A percentile compares a stretch with the other conserved stretches of the same genome.
phyloP scores from a whole-genome alignment of 2,329 filamentous ascomycete species.

The Domatiomyces catenatus region DNA sequence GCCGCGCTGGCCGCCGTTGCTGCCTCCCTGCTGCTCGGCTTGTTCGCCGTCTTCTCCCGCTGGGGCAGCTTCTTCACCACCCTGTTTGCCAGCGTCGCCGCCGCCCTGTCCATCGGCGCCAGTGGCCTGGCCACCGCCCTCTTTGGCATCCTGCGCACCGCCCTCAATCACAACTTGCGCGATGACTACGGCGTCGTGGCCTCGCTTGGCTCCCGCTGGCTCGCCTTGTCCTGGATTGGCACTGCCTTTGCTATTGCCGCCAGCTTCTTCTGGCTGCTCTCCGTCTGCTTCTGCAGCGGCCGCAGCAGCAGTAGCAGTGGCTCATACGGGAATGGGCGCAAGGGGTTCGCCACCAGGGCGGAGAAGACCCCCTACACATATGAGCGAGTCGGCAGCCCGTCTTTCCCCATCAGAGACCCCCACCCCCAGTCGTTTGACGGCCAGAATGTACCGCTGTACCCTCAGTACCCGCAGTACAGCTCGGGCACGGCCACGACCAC shows the following conservation, averaged over 20 bases:
- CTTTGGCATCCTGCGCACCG: slow-evolving; percentile 52
- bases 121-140: slow-evolving; percentile 62
- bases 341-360: slow-evolving; percentile 24
- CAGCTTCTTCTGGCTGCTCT: slow-evolving; percentile 80
- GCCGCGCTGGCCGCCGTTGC: slow-evolving; percentile 55
- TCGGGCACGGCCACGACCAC: background rate
- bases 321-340: slow-evolving; percentile 9
- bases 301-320: slow-evolving; percentile 22
- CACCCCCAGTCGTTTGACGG: background rate
- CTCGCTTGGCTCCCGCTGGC: slow-evolving; percentile 52
- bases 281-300: slow-evolving; percentile 80
- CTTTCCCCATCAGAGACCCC: slow-evolving; percentile 14
- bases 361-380: slow-evolving; percentile 49
- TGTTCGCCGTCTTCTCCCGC: slow-evolving; percentile 71
- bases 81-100: slow-evolving; percentile 48
- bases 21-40: slow-evolving; percentile 58
- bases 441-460: slow-evolving; percentile 13
- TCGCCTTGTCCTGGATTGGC: slow-evolving; percentile 62
- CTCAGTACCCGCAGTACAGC: no score
- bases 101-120: slow-evolving; percentile 47
- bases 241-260: slow-evolving; percentile 61
- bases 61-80: slow-evolving; percentile 70
- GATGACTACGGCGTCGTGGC: slow-evolving; percentile 53
- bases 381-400: slow-evolving; percentile 33
- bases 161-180: slow-evolving; percentile 51